Evolutionary conservation across 2,329 filamentous ascomycete species (phyloP), one percentile per base, ranked within the genome.

Genomic region (Shiraia bambusicola): DNA sequence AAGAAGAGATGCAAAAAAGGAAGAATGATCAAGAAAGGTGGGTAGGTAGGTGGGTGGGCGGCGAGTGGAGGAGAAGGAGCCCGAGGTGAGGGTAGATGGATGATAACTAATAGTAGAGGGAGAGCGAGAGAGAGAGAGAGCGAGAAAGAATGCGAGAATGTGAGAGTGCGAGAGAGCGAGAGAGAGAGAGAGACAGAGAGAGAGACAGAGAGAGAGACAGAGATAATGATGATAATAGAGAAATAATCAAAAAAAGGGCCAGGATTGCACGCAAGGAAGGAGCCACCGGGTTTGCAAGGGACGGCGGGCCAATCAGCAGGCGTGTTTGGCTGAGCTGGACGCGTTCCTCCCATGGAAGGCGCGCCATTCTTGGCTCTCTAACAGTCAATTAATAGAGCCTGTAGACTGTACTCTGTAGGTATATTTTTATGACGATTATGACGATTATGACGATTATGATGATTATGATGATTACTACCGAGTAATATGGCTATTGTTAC

Each of bases 241-340:
- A n/a, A n/a, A n/a, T n/a, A n/a, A n/a, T n/a, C n/a, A n/a, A n/a
- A n/a, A n/a, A n/a, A n/a, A n/a, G n/a, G n/a, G n/a, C n/a, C n/a
- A n/a, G n/a, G 40, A 44, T 22, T 22, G 19, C 45, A 56, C 40
- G 58, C 58, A 61, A 60, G 58, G 60, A 52, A 61, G 55, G 51
- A 39, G 54, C 54, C 50, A 55, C 44, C n/a, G 43, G 52, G 19
- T 8, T 22, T 47, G 50, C 54, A 52, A 47, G 47, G 52, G 39
- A 38, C 11, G 14, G 19, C 17, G n/a, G 38, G 40, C 61, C 58
- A 63, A 63, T 63, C 22, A 51, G 28, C 37, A n/a, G n/a, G 34
- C 27, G 33, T 22, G 4, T 8, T 8, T 22, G 19, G 27, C 34
- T 13, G 24, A 40, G 22, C 36, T 29, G 28, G 34, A 51, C 53